These are phyloP conservation scores for Raffaelea arxii DNA, from an alignment of 2,329 filamentous ascomycete species.

Conservation along the genomic window DNA sequence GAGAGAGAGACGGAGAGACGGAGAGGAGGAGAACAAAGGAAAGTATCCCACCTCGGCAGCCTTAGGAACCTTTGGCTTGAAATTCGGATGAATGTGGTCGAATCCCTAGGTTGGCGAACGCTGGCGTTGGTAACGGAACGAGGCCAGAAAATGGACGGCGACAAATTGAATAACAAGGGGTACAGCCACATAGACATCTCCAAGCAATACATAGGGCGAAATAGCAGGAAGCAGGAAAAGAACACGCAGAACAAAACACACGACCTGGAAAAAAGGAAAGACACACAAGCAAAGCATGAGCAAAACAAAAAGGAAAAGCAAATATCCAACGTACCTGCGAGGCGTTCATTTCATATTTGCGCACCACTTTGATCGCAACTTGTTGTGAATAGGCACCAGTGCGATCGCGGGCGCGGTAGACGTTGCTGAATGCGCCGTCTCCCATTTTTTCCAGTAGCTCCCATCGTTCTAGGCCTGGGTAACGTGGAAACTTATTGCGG, in stretches of 20 bases:
- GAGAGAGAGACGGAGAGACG: slow-evolving; percentile 15
- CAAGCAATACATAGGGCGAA: no score
- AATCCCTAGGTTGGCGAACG: slow-evolving; percentile 58
- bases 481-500: slow-evolving; percentile 75
- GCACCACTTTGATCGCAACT: slow-evolving; percentile 96
- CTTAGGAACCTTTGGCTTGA: slow-evolving; percentile 81
- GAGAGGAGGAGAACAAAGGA: slow-evolving; percentile 17
- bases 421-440: slow-evolving; percentile 97
- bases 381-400: slow-evolving; percentile 58
- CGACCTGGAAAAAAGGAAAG: neutral
- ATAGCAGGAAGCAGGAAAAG: neutral
- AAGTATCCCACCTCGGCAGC: slow-evolving; percentile 81
- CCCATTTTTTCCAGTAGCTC: slow-evolving; percentile 93
- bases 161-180: slow-evolving; percentile 15
- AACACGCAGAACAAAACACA: neutral
- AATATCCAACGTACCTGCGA: slow-evolving; percentile 70
- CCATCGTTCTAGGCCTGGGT: slow-evolving; percentile 80
- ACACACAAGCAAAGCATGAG: slow-evolving; percentile 9
- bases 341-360: slow-evolving; percentile 98
- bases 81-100: slow-evolving; percentile 89
- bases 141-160: slow-evolving; percentile 20
- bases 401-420: slow-evolving; percentile 77
- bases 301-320: slow-evolving; percentile 7
- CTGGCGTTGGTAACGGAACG: slow-evolving; percentile 38
- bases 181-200: no score